Evolutionary conservation across 495 filamentous ascomycete genomes (phyloP).

Genomic region (Oidiodendron maius): DNA sequence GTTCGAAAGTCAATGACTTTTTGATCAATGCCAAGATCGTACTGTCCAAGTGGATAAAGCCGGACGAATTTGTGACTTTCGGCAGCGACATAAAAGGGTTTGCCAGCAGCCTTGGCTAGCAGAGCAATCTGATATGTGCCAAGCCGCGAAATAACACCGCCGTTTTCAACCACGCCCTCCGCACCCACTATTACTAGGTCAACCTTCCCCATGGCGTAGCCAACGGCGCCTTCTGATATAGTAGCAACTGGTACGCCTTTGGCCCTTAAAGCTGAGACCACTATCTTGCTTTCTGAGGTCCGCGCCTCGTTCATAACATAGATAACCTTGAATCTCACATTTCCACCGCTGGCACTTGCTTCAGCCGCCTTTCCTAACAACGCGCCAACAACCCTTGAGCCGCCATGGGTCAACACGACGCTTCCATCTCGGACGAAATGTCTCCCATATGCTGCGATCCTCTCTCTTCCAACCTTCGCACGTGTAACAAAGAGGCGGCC

Average conservation of each 20-base stretch:
- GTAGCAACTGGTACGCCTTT: constrained; percentile 78
- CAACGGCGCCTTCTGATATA: constrained; percentile 74
- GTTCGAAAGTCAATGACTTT: constrained; percentile 65
- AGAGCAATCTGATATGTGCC: constrained; percentile 88
- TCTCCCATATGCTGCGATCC: constrained; percentile 73
- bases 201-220: constrained; percentile 76
- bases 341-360: constrained; percentile 43
- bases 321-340: constrained; percentile 73
- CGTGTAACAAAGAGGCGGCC: constrained; percentile 76
- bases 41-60: constrained; percentile 71
- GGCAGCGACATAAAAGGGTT: constrained; percentile 84
- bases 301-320: constrained; percentile 55
- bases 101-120: constrained; percentile 68
- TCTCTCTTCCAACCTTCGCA: constrained; percentile 77
- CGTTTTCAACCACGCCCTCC: constrained; percentile 92
- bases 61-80: constrained; percentile 95
- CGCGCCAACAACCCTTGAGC: constrained; percentile 74
- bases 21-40: constrained; percentile 71
- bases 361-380: constrained; percentile 70
- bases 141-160: constrained; percentile 82
- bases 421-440: constrained; percentile 70
- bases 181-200: constrained; percentile 83
- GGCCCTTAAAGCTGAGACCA: constrained; percentile 61
- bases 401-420: constrained; percentile 81
- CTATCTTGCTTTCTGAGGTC: constrained; percentile 47